Conservation (phyloP, 352 stramenopile genomes). For the Phytophthora tentaculata region DNA sequence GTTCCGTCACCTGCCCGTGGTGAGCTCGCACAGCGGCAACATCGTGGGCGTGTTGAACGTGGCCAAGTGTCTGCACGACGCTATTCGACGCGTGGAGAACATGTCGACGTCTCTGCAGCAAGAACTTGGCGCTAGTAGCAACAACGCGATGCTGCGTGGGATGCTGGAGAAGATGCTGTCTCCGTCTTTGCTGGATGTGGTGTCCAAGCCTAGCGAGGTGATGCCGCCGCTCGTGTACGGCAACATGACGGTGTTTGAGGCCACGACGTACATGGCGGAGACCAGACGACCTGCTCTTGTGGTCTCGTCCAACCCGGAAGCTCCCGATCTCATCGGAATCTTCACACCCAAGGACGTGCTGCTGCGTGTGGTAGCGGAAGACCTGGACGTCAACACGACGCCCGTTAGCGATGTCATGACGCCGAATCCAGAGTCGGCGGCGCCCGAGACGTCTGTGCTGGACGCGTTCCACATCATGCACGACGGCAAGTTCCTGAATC, state of each 20-base stretch:
- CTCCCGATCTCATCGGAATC: slow-evolving; percentile 92
- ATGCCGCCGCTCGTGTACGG: slow-evolving; percentile 76
- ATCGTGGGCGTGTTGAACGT: slow-evolving; percentile 98
- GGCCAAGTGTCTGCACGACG: slow-evolving; percentile 98
- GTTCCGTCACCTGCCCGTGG: slow-evolving; percentile 98
- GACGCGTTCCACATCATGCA: slow-evolving; percentile 99
- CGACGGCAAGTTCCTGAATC: slow-evolving; percentile 96
- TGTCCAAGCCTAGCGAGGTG: slow-evolving; percentile 67
- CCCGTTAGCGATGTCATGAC: slow-evolving; percentile 95
- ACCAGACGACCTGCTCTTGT: slow-evolving; percentile 82
- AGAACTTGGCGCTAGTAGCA: slow-evolving; percentile 64
- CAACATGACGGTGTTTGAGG: slow-evolving; percentile 73
- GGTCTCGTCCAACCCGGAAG: slow-evolving; percentile 62
- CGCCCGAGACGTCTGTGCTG: slow-evolving; percentile 93
- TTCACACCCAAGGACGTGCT: slow-evolving; percentile 99
- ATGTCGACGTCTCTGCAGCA: slow-evolving; percentile 83
- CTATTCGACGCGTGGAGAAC: slow-evolving; percentile 96
- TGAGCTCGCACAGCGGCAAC: slow-evolving; percentile 74
- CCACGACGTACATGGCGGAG: slow-evolving; percentile 79
- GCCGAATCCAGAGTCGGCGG: slow-evolving; percentile 93
- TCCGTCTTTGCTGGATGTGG: slow-evolving; percentile 78
- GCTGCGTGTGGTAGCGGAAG: slow-evolving; percentile 93
- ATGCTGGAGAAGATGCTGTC: slow-evolving; percentile 92
- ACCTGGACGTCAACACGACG: slow-evolving; percentile 90
- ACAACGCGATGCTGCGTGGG: slow-evolving; percentile 67